Evolutionary conservation across 495 filamentous ascomycete genomes (phyloP).

Genomic region (Bryoglossum gracile): DNA sequence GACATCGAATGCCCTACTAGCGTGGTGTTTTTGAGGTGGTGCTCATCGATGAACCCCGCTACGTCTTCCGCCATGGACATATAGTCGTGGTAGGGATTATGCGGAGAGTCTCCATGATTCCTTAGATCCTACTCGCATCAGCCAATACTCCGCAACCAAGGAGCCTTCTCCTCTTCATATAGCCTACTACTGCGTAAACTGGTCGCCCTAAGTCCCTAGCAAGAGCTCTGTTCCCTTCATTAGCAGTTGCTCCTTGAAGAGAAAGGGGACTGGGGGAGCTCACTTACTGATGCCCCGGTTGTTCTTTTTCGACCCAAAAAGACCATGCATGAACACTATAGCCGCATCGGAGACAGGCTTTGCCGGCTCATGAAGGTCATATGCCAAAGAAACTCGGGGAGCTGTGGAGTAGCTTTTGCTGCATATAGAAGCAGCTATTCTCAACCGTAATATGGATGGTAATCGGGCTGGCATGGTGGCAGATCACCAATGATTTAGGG

Average conservation of each 20-base stretch:
- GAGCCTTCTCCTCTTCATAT: no score
- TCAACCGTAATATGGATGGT: not conserved
- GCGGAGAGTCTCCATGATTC: conserved; percentile 89
- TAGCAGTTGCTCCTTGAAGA: conserved; percentile 1
- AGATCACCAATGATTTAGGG: not conserved
- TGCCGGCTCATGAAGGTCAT: conserved; percentile 49
- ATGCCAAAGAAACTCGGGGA: conserved; percentile 42
- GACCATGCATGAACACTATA: conserved; percentile 84
- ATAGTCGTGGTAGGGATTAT: conserved; percentile 74
- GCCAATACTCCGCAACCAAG: no score
- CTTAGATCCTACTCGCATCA: conserved; percentile 92
- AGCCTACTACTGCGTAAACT: conserved; percentile 78
- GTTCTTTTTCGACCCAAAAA: conserved; percentile 96
- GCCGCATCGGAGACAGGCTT: conserved; percentile 32
- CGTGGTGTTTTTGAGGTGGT: conserved; percentile 60
- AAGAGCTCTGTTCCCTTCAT: conserved; percentile 51
- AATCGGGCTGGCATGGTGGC: conserved; percentile 12
- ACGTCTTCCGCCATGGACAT: conserved; percentile 80
- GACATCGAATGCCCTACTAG: conserved; percentile 96
- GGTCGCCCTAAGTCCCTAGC: conserved; percentile 73
- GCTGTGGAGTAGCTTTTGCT: conserved; percentile 10
- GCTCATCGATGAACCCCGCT: conserved; percentile 67
- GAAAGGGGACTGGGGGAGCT: conserved; percentile 28
- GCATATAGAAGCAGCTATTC: not conserved
- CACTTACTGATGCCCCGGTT: conserved; percentile 96